These are phyloP conservation scores for Rhizophagus sp. DNA, from an alignment of 192 early-diverging fungal species.

Conservation along the genomic window DNA sequence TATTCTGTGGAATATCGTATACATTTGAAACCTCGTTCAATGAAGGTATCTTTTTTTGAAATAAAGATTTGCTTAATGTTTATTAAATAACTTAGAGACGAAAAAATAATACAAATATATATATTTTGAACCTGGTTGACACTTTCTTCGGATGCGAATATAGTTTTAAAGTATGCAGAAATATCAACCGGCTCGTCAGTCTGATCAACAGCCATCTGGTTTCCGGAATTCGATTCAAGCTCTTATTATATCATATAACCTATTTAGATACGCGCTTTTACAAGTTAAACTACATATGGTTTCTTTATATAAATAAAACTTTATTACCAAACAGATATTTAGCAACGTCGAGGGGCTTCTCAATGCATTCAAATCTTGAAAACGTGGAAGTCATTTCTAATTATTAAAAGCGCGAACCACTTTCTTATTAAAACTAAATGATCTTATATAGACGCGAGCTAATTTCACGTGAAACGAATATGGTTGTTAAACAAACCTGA, in stretches of 20 bases:
- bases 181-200: conserved; percentile 37
- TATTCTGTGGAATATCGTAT: conserved; percentile 34
- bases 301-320: neutral
- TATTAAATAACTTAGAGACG: neutral
- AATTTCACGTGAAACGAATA: no score
- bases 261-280: neutral
- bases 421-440: no score
- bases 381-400: no score
- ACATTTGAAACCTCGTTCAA: conserved; percentile 39
- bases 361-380: conserved; percentile 1
- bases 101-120: neutral
- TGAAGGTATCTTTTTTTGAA: conserved; percentile 42
- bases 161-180: conserved; percentile 33
- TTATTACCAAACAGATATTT: conserved; percentile 16
- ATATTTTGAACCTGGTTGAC: conserved; percentile 32
- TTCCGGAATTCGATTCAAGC: conserved; percentile 33
- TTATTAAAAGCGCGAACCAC: no score
- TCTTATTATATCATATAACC: conserved; percentile 26
- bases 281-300: neutral
- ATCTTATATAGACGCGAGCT: no score
- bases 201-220: neutral
- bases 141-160: conserved; percentile 37
- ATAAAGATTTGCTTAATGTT: neutral
- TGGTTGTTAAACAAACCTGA: no score
- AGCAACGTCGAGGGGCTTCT: neutral